A percentile compares a stretch with the other conserved stretches of the same genome.
Conservation (phyloP, 1,139 yeast genomes). For the Lizanozyma gosingica region DNA sequence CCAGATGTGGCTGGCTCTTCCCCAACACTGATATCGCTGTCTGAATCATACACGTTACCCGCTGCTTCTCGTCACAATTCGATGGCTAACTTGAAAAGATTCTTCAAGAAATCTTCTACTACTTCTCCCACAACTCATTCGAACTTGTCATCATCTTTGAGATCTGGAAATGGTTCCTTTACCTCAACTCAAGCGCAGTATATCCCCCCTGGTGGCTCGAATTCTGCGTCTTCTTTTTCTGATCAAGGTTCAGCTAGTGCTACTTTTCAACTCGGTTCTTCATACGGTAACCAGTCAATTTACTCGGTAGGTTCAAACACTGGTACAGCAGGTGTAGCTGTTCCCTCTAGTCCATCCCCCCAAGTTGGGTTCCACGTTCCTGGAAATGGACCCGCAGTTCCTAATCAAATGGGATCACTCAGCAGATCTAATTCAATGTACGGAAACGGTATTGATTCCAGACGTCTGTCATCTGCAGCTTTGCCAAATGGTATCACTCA, state of each 20-base stretch:
- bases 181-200: constrained; percentile 13
- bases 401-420: not conserved
- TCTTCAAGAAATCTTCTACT: constrained; percentile 43
- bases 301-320: not conserved
- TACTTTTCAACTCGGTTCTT: not conserved
- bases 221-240: no score
- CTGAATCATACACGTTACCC: constrained; percentile 24
- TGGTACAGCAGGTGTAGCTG: not conserved
- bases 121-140: constrained; percentile 20
- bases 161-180: constrained; percentile 17
- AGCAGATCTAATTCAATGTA: not conserved
- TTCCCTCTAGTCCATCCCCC: not conserved
- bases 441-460: not conserved
- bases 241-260: not conserved
- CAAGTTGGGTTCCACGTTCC: not conserved
- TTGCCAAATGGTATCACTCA: constrained; percentile 16
- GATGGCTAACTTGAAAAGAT: constrained; percentile 62
- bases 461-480: not conserved
- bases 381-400: not conserved
- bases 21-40: constrained; percentile 31
- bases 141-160: constrained; percentile 33
- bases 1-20: constrained; percentile 19
- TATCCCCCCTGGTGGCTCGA: not conserved
- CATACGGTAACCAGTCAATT: not conserved
- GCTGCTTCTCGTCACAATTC: constrained; percentile 44